Base-by-base conservation (phyloP, 169 alveolate species). In the Eimeria necatrix region DNA sequence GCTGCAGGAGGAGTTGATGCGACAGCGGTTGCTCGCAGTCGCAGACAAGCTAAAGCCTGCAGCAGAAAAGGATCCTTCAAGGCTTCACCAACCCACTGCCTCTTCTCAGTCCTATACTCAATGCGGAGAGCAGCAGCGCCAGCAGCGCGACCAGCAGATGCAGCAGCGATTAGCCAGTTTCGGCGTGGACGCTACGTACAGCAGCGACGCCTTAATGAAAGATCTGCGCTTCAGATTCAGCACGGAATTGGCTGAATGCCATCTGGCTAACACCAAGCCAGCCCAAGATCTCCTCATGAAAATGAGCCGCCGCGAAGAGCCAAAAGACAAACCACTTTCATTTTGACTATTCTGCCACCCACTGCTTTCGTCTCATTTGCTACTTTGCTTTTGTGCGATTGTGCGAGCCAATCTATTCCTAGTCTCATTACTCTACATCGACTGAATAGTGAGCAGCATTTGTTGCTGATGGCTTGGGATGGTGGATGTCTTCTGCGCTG, bases 151-250 rank as follows among this genome's bases (percentile, higher is more conserved):
- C 71, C 61, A 80, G 61, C 64, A 49, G 48, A 64, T 49, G 71
- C 64, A 80, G 70, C 70, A 52, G 51, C 64, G 89, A n/a, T 70
- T 80, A 4, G n/a, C 9, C 12, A 80, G 71, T 3, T 80, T 80
- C n/a, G 49, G 52, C 4, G 89, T 80, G 1, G 49, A 80, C 20
- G 12, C 48, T n/a, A n/a, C 71, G 71, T 80, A 49, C 49, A 80
- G 89, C 89, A 14, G 89, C 70, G 49, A 4, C 24, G 51, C 32
- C 10, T 18, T 80, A 16, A 80, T 80, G 89, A 16, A 80, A 18
- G 89, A 80, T 52, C 10, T 80, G n/a, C 89, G 89, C 49, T 80
- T 49, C n/a, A 12, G 89, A 7, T 70, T 80, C 52, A 80, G 89
- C n/a, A 48, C 24, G 3, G 89, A 64, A 3, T n/a, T 80, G 8